Conservation (phyloP, 2,329 filamentous ascomycete species). For the Apiospora aurea region DNA sequence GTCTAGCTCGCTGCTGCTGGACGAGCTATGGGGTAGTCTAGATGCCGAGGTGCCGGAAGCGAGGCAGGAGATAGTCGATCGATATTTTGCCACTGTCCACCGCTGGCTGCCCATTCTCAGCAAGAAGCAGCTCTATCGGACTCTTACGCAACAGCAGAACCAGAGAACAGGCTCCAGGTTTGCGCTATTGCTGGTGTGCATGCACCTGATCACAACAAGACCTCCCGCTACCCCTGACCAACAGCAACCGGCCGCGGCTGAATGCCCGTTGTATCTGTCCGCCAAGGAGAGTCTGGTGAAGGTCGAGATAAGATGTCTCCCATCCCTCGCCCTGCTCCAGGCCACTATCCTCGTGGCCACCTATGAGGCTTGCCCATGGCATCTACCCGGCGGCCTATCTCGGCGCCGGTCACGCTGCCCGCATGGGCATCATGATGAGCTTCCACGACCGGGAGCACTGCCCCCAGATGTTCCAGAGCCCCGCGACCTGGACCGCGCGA, state of each 20-base stretch:
- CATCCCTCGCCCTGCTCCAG: slow-evolving; percentile 38
- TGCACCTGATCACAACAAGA: not conserved
- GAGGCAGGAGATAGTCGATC: slow-evolving; percentile 24
- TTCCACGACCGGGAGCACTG: slow-evolving; percentile 9
- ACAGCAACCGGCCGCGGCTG: slow-evolving; percentile 20
- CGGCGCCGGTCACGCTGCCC: slow-evolving; percentile 36
- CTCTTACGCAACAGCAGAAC: not conserved
- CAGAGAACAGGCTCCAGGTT: slow-evolving; percentile 21
- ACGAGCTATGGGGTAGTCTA: not conserved
- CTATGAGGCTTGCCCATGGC: slow-evolving; percentile 45
- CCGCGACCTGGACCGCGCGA: slow-evolving; percentile 38
- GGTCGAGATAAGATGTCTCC: slow-evolving; percentile 35
- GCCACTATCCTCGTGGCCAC: slow-evolving; percentile 39
- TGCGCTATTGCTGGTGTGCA: not conserved
- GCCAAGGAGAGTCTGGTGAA: slow-evolving; percentile 30
- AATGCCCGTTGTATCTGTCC: slow-evolving; percentile 26
- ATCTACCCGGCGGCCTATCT: slow-evolving; percentile 44
- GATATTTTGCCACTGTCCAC: slow-evolving; percentile 35
- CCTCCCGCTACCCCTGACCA: not conserved
- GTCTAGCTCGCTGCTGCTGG: not conserved
- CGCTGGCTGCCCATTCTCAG: slow-evolving; percentile 37
- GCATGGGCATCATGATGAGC: slow-evolving; percentile 30
- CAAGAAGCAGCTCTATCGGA: slow-evolving; percentile 35
- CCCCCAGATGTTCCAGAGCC: slow-evolving; percentile 25
- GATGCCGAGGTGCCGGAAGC: slow-evolving; percentile 15